Base-by-base conservation (phyloP, 192 early-diverging fungal genomes). In the Rhizophagus clarus region DNA sequence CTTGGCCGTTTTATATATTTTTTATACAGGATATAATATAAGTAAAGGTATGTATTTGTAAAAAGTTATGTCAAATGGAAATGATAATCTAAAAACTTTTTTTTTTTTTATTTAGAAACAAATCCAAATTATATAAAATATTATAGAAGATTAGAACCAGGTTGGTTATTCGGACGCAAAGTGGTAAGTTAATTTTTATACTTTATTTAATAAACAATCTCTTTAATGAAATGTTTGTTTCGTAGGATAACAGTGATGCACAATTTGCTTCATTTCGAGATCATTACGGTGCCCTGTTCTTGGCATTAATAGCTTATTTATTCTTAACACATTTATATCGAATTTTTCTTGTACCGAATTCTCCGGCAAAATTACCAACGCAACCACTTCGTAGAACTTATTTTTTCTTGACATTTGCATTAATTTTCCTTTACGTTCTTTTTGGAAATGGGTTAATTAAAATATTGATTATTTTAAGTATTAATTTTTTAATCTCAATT, bases 401-500 rank as follows among this genome's bases (percentile, higher is more conserved):
- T 83, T 90, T 91, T 72, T 87, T 89, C 32, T 72, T 94, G 3
- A 68, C 83, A 2, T 91, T 93, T 49, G 91, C 92, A 6, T 70
- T 89, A 15, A 74, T 88, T 14, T 94, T 93, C 79, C 84, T 94
- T 9, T 76, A 84, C 24, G 88, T 90, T 24, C 83, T 96, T 20
- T 90, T 93, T 75, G 97, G 96, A 2, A 86, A 89, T 51, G 92
- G 91, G n/a, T 64, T 91, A 3, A 64, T 97, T 56, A 97, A 97
- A 79, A 93, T 98, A 12, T 63, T 92, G 4, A 75, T 82, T 3
- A 84, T 98, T 26, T 76, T 92, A 8, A 76, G 72, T 2, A 80
- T 87, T 11, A 97, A 94, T 83, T 99, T 91, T 83, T 60, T 81
- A 5, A 85, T 96, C 2, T 88, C 92, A 6, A 89, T 86, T 40